A percentile compares a stretch with the other conserved stretches of the same genome.
Conservation (phyloP, 257 asterid species). For the Apocynum venetum region DNA sequence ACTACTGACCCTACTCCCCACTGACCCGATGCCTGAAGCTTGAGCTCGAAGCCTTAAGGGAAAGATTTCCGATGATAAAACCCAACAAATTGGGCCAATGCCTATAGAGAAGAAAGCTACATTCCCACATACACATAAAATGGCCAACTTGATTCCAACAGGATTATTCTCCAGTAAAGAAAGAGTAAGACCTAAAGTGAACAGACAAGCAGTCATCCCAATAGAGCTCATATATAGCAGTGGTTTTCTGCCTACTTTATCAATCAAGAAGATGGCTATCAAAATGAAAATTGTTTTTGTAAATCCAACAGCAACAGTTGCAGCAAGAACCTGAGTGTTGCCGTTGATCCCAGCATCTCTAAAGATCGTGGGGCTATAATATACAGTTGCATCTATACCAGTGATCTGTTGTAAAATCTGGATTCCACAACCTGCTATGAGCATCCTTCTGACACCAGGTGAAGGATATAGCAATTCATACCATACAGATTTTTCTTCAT, state of each 20-base stretch:
- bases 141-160: slow-evolving; percentile 32
- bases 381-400: slow-evolving; percentile 65
- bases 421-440: slow-evolving; percentile 59
- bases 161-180: slow-evolving; percentile 15
- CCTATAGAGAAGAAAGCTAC: slow-evolving; percentile 72
- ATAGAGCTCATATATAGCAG: slow-evolving; percentile 51
- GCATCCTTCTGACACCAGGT: slow-evolving; percentile 51
- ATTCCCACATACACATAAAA: slow-evolving; percentile 51
- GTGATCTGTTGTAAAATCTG: slow-evolving; percentile 60
- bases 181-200: slow-evolving; percentile 47
- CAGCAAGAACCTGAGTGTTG: slow-evolving; percentile 43
- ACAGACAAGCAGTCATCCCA: slow-evolving; percentile 56
- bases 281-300: slow-evolving; percentile 51
- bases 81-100: slow-evolving; percentile 79
- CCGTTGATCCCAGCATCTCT: slow-evolving; percentile 47
- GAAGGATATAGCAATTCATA: slow-evolving; percentile 47
- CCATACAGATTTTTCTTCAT: slow-evolving; percentile 47
- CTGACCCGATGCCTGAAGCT: slow-evolving; percentile 56
- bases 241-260: slow-evolving; percentile 57
- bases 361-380: slow-evolving; percentile 57
- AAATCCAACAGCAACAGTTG: slow-evolving; percentile 62
- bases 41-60: slow-evolving; percentile 61
- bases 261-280: slow-evolving; percentile 51
- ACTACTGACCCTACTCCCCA: slow-evolving; percentile 59
- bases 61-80: slow-evolving; percentile 54